phyloP scores from a whole-genome alignment of 2,329 filamentous ascomycete species.

The Cladophialophora yegresii region DNA sequence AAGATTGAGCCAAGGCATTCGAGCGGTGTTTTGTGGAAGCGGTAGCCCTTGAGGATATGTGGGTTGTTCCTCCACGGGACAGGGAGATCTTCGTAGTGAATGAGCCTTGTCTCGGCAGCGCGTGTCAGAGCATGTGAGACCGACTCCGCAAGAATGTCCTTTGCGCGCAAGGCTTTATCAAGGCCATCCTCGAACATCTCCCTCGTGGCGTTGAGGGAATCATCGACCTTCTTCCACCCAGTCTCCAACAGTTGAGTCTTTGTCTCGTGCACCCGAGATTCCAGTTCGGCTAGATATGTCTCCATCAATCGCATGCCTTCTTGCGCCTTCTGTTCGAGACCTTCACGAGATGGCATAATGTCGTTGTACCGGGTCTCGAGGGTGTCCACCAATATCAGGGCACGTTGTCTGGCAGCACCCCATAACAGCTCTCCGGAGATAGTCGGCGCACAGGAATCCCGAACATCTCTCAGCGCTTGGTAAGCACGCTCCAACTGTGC shows the following conservation, averaged over 20 bases:
- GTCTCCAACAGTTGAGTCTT: conserved; percentile 78
- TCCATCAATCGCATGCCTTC: conserved; percentile 86
- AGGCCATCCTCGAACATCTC: conserved; percentile 79
- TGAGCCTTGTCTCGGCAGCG: conserved; percentile 77
- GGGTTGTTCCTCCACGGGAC: conserved; percentile 93
- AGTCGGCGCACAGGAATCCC: conserved; percentile 76
- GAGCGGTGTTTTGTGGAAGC: conserved; percentile 87
- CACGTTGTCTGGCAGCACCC: conserved; percentile 77
- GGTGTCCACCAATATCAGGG: conserved; percentile 89
- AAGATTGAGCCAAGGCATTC: conserved; percentile 86
- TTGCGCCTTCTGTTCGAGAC: conserved; percentile 86
- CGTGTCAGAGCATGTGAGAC: conserved; percentile 75
- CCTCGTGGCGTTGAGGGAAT: conserved; percentile 71
- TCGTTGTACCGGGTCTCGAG: conserved; percentile 86
- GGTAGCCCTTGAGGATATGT: conserved; percentile 87
- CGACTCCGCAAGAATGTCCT: conserved; percentile 78
- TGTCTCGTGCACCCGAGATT: conserved; percentile 75
- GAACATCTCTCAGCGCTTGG: conserved; percentile 79
- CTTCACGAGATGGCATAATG: conserved; percentile 78
- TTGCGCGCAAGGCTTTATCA: conserved; percentile 78
- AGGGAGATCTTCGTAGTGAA: conserved; percentile 87
- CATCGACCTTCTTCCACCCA: conserved; percentile 77
- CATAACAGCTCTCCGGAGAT: conserved; percentile 82
- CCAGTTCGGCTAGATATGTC: conserved; percentile 79
- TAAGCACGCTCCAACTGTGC: conserved; percentile 82